Percentiles rank a stretch among this genome's conserved stretches.
Conservation (phyloP, 352 stramenopile species). For the Pythium dissimile region DNA sequence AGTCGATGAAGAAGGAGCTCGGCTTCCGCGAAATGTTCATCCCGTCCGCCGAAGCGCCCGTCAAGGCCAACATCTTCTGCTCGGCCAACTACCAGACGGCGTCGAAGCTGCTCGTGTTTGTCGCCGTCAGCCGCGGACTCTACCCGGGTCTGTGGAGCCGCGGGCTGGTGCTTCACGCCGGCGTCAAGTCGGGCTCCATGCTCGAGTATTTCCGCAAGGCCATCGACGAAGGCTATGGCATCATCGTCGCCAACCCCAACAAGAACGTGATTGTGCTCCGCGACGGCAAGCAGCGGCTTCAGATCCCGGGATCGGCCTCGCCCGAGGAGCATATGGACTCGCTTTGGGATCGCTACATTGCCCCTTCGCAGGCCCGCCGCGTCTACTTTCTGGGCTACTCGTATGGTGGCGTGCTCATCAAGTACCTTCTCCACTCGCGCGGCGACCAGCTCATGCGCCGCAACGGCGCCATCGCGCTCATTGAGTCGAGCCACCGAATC, state of each 20-base stretch:
- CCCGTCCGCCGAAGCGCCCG: constrained; percentile 55
- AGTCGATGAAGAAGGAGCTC: constrained; percentile 78
- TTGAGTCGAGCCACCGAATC: constrained; percentile 85
- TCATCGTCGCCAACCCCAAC: constrained; percentile 88
- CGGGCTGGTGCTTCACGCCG: constrained; percentile 77
- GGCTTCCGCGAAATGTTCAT: constrained; percentile 79
- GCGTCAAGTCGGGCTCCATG: constrained; percentile 87
- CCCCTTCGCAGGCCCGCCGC: constrained; percentile 44
- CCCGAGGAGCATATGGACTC: constrained; percentile 89
- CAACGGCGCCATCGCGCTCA: constrained; percentile 82
- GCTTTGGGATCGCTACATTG: constrained; percentile 83
- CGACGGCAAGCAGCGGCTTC: constrained; percentile 75
- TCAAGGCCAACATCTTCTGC: constrained; percentile 84
- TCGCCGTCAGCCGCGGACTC: constrained; percentile 74
- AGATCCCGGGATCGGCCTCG: constrained; percentile 79
- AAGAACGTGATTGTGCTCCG: constrained; percentile 86
- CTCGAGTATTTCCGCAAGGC: constrained; percentile 88
- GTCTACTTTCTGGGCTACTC: constrained; percentile 88
- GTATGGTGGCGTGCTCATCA: constrained; percentile 85
- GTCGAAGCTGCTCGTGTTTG: constrained; percentile 83
- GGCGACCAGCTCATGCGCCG: constrained; percentile 84
- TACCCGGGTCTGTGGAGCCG: constrained; percentile 86
- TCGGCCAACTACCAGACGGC: constrained; percentile 78
- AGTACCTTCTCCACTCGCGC: constrained; percentile 85
- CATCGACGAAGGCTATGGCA: constrained; percentile 79